Evolutionary conservation across 208 protist genomes (phyloP).

Genomic region (Leptomonas seymouri): DNA sequence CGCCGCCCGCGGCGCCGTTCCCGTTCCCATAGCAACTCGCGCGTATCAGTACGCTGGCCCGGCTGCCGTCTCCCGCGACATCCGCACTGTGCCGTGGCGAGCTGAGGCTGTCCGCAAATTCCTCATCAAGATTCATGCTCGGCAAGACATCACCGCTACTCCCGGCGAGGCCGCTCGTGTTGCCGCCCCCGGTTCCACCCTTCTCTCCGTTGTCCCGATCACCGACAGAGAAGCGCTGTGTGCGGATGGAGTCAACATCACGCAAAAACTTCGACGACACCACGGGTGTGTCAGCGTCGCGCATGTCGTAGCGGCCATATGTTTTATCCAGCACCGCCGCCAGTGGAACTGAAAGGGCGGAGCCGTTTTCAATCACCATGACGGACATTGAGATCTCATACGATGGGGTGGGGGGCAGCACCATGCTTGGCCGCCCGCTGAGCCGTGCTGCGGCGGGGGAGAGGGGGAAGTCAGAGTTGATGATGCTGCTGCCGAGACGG

Average conservation of each 20-base stretch:
- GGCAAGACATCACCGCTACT: constrained; percentile 27
- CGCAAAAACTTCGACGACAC: constrained; percentile 62
- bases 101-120: constrained; percentile 27
- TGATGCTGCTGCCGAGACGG: constrained; percentile 13
- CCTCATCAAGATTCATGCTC: constrained; percentile 48
- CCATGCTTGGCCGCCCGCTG: constrained; percentile 27
- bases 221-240: constrained; percentile 58
- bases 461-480: constrained; percentile 14
- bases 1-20: constrained; percentile 23
- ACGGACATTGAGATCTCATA: constrained; percentile 87
- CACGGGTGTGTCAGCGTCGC: constrained; percentile 87
- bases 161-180: constrained; percentile 5
- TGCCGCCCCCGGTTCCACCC: constrained; percentile 4
- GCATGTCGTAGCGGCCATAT: constrained; percentile 68
- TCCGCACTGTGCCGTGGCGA: constrained; percentile 6
- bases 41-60: constrained; percentile 25
- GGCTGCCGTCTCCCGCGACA: neutral
- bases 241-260: constrained; percentile 48
- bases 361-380: constrained; percentile 89
- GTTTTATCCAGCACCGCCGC: constrained; percentile 80
- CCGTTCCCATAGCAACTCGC: constrained; percentile 4
- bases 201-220: constrained; percentile 20
- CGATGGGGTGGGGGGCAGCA: constrained; percentile 18
- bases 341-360: constrained; percentile 72
- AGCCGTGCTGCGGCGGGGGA: constrained; percentile 38